Base-by-base conservation (phyloP, 352 stramenopile species). In the Phytopythium sindhum region DNA sequence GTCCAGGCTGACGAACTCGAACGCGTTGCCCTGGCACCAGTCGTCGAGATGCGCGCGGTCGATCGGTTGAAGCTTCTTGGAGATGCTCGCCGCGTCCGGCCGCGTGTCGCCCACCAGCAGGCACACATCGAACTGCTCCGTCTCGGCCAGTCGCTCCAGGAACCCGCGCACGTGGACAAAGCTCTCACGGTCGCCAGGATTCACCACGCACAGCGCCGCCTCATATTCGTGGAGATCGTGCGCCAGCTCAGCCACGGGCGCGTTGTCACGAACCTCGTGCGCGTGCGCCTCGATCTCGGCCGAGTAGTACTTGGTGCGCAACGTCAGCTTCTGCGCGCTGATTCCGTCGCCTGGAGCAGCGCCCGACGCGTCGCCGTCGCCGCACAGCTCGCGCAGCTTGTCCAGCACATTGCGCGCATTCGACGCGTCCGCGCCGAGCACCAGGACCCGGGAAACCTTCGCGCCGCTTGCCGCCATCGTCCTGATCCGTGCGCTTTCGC, bases 261-360 rank as follows among this genome's bases (percentile, higher is more conserved):
- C 54, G 39, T 86, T 85, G 28, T 84, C 68, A 2, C 60, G 63
- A 41, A 90, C 67, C 2, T 71, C 62, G 37, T 85, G 75, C 33
- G 75, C 58, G 50, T 90, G 80, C 44, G 90, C 62, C 39, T 88
- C 74, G 17, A 93, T 68, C 0, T 60, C 29, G 2, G 84, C 84
- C 15, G 66, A 74, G 67, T 93, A 93, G 64, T 93, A 93, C 66
- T 91, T 90, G 44, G 78, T 90, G 52, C 68, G 56, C 31, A 93
- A 65, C 17, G 64, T 72, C 60, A 90, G 69, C 39, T 61, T 41
- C 64, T 73, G 57, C 29, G 65, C 55, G 19, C 65, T 66, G 19
- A 47, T 31, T 15, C 26, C 37, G 26, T 44, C 15, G 17, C 63
- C 54, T 29, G 44, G 26, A n/a, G 21, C 29, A 23, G 17, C 39